Evolutionary conservation across 176 grass and related monocot genomes (phyloP).

Genomic region (Musa troglodytarum): DNA sequence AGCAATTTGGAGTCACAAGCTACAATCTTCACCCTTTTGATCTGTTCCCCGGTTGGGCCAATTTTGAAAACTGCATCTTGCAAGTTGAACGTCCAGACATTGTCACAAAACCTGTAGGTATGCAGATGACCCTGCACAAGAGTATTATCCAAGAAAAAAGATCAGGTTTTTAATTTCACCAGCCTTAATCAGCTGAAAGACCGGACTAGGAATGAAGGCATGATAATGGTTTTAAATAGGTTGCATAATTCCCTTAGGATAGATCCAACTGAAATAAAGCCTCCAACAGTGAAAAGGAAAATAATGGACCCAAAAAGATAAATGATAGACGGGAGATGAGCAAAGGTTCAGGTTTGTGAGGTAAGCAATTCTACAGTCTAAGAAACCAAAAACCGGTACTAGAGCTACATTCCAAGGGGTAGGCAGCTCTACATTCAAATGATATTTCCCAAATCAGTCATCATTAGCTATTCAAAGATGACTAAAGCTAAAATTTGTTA

Average conservation of each 20-base stretch:
- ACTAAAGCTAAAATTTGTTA: no score
- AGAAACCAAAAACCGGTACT: not conserved
- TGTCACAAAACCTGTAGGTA: slow-evolving; percentile 89
- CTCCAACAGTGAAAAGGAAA: not conserved
- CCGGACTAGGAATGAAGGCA: not conserved
- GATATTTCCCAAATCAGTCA: no score
- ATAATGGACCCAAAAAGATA: not conserved
- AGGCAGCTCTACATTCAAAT: no score
- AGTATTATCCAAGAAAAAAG: slow-evolving; percentile 9
- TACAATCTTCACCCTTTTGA: slow-evolving; percentile 71
- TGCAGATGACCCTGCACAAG: slow-evolving; percentile 68
- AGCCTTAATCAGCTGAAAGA: not conserved
- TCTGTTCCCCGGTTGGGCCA: slow-evolving; percentile 32
- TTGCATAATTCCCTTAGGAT: not conserved
- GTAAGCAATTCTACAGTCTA: not conserved
- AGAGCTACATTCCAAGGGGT: no score
- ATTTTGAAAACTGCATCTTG: slow-evolving; percentile 50
- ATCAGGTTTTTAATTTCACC: not conserved
- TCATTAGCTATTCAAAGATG: no score
- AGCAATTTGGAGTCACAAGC: slow-evolving; percentile 84
- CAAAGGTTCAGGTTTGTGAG: not conserved
- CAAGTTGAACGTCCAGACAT: slow-evolving; percentile 82
- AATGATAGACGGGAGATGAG: not conserved
- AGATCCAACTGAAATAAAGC: not conserved
- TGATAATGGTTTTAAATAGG: not conserved